A percentile compares a stretch with the other conserved stretches of the same genome.
phyloP scores from a whole-genome alignment of 2,329 filamentous ascomycete species.

The Aureobasidium sp. region DNA sequence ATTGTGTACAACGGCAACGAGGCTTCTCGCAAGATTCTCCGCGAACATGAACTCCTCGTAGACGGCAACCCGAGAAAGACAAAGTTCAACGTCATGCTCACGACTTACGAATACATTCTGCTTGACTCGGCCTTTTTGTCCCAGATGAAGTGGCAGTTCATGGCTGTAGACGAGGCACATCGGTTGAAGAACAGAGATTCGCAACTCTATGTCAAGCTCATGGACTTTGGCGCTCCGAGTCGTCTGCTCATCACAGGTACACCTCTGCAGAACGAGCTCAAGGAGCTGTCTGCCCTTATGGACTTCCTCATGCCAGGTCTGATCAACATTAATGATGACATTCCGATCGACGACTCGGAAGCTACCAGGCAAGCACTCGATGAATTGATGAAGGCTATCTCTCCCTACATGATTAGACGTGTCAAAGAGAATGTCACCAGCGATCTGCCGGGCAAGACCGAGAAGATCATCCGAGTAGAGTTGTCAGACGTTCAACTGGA shows the following conservation, averaged over 20 bases:
- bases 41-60: constrained; percentile 79
- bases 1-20: constrained; percentile 93
- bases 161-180: constrained; percentile 94
- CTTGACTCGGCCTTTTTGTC: constrained; percentile 76
- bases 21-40: constrained; percentile 75
- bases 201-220: constrained; percentile 77
- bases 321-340: constrained; percentile 81
- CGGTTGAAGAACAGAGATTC: constrained; percentile 94
- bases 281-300: constrained; percentile 83
- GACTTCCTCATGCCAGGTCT: constrained; percentile 97
- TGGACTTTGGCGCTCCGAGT: constrained; percentile 79
- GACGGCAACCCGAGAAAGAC: constrained; percentile 80
- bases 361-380: constrained; percentile 82
- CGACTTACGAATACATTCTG: constrained; percentile 94
- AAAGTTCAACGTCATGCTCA: constrained; percentile 96
- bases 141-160: constrained; percentile 93
- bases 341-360: constrained; percentile 66
- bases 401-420: constrained; percentile 87
- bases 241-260: constrained; percentile 93
- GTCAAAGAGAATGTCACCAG: constrained; percentile 98
- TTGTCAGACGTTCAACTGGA: constrained; percentile 93
- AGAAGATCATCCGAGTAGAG: constrained; percentile 98
- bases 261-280: constrained; percentile 93
- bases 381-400: constrained; percentile 75
- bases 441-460: constrained; percentile 90